Base-by-base conservation (phyloP, 495 filamentous ascomycete species). In the Aspergillus ellipticus region DNA sequence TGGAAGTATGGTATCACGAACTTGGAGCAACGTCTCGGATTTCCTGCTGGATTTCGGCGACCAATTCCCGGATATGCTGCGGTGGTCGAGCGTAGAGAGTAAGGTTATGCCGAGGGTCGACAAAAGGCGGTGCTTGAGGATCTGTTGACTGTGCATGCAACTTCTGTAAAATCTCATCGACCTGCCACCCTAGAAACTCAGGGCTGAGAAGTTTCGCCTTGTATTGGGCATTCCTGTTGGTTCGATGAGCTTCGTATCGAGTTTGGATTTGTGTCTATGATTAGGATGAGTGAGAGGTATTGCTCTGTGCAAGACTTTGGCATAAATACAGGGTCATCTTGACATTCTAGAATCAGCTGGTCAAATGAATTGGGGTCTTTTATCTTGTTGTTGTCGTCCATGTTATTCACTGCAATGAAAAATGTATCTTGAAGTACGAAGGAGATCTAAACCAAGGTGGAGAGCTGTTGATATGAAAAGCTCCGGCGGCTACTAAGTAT, bases 51-150 rank as follows among this genome's bases (percentile, higher is more conserved):
- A 96, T 72, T n/a, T 78, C 75, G 4, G 68, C 63, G 4, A 92
- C 80, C 48, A 97, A 68, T 11, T 80, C 70, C 22, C 82, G 68
- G 2, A 96, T 78, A 58, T 85, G 79, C 46, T 79, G 67, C 11
- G 92, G 87, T 13, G 93, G 93, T 6, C 92, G 81, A 21, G 88
- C 90, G 89, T 90, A 96, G 65, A 96, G 87, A 0, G 87, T 87
- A 11, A 97, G 75, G 64, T 91, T 96, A 61, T 96, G 74, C 37
- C 92, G 79, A 15, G 82, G 79, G 62, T 97, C 92, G 16, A 74
- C 53, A 65, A 86, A 90, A 13, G 55, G 46, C 2, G 76, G 4
- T 24, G 41, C 35, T 7, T 24, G 3, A 3, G 37, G 5, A 54
- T 78, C 75, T 41, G 16, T 60, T 45, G 49, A 16, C 42, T 57